Evolutionary conservation across 306 rosid species (phyloP), one percentile per base, ranked within the genome.

Genomic region (Quercus dentata): DNA sequence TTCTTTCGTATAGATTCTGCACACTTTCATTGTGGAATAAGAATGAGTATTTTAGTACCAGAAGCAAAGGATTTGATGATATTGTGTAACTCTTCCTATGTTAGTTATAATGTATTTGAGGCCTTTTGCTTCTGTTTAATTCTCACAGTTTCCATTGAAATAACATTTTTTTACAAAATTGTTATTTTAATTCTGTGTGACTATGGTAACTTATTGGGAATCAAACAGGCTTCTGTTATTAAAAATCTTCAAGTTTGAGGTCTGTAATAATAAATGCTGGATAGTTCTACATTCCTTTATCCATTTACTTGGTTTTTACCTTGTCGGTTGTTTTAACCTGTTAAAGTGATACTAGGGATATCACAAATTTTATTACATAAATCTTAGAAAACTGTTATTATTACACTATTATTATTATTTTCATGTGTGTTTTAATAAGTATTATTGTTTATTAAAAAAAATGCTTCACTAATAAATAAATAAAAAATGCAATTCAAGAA

Each of bases 1-100:
- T 83, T 85, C 81, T 73, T 83, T 85, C 80, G 49, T 83, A 23
- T 81, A 68, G 82, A 71, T 76, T n/a, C 79, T 84, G 76, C 69
- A 73, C 25, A 38, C 64, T 59, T 80, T 62, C 75, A 51, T 81
- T 33, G 76, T 74, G 78, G 79, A 81, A 77, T 62, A 78, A 81
- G 83, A 78, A 78, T 65, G 73, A 81, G n/a, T 75, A 41, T 85
- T 85, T 69, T 77, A 74, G 79, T 69, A 20, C 58, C 69, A 13
- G 73, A 78, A 31, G 74, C 62, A 54, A 63, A 76, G 30, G 70
- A 77, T 82, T 78, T 74, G 78, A 79, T 76, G 86, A 78, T 77
- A 80, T 23, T 84, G 61, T 83, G 74, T 58, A 71, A 78, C 82
- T 49, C 70, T 57, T 85, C 19, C 21, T 81, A 62, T 82, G 74